These are phyloP conservation scores for Papilionanthe hybrid DNA, from an alignment of 116 monocot species.

Conservation along the genomic window DNA sequence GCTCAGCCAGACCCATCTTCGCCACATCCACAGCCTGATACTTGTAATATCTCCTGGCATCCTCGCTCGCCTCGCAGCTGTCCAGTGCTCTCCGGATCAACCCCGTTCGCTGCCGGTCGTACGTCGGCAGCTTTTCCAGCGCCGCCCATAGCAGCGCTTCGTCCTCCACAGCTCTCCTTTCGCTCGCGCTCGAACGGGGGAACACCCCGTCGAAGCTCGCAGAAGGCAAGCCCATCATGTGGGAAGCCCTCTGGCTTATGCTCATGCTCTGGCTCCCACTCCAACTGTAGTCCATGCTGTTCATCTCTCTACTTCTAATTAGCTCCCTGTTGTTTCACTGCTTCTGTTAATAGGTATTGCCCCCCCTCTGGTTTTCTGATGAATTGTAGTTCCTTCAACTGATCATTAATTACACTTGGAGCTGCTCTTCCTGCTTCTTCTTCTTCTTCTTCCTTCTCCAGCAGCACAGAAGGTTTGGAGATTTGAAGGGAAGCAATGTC, in stretches of 20 bases:
- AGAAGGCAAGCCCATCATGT: slow-evolving; percentile 3
- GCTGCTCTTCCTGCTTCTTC: too few species aligned
- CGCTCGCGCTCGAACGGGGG: neutral
- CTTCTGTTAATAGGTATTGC: too few species aligned
- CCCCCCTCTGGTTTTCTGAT: too few species aligned
- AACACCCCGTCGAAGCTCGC: slow-evolving; percentile 4
- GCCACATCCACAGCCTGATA: slow-evolving; percentile 58
- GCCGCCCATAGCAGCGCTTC: slow-evolving; percentile 21
- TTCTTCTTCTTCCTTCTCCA: too few species aligned
- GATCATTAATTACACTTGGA: too few species aligned
- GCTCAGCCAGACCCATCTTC: slow-evolving; percentile 36
- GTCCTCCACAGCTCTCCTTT: slow-evolving; percentile 3
- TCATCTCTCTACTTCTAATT: neutral
- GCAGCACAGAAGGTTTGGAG: too few species aligned
- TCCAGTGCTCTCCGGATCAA: slow-evolving; percentile 27
- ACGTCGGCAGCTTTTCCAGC: slow-evolving; percentile 20
- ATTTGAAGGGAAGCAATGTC: too few species aligned
- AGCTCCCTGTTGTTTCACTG: too few species aligned
- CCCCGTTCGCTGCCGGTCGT: slow-evolving; percentile 15
- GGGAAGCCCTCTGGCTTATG: neutral
- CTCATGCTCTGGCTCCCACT: neutral
- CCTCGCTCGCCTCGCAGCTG: slow-evolving; percentile 7
- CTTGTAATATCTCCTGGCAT: slow-evolving; percentile 10
- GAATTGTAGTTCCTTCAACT: too few species aligned
- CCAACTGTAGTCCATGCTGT: slow-evolving; percentile 2